phyloP scores from a whole-genome alignment of 192 early-diverging fungal genomes.

The Backusella luteola region DNA sequence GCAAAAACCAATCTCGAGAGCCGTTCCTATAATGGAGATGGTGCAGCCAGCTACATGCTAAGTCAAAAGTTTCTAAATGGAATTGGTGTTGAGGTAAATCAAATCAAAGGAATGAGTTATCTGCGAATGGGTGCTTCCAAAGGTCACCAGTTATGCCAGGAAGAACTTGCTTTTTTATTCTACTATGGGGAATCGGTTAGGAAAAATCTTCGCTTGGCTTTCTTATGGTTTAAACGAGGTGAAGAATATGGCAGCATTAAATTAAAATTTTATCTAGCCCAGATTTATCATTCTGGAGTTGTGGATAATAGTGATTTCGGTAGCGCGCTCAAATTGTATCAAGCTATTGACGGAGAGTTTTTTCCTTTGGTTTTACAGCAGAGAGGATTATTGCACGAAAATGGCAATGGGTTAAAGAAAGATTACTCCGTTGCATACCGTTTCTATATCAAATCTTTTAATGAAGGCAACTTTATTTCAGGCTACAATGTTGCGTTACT shows the following conservation, averaged over 20 bases:
- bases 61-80: not conserved
- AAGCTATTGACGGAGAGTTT: not conserved
- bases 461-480: not conserved
- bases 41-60: not conserved
- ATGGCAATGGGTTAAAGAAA: not conserved
- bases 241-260: not conserved
- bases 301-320: not conserved
- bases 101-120: not conserved
- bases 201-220: not conserved
- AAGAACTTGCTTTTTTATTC: not conserved
- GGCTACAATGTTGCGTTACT: not conserved
- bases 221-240: not conserved
- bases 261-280: not conserved
- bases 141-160: not conserved
- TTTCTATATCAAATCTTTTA: not conserved
- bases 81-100: rapidly evolving
- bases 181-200: not conserved
- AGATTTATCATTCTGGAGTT: not conserved
- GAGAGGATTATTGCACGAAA: not conserved
- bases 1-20: not conserved
- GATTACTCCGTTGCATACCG: not conserved
- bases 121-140: not conserved
- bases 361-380: not conserved
- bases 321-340: not conserved
- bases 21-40: not conserved